These are phyloP conservation scores for Xerocomellus intermedius DNA, from an alignment of 768 basidiomycete species.

Conservation along the genomic window DNA sequence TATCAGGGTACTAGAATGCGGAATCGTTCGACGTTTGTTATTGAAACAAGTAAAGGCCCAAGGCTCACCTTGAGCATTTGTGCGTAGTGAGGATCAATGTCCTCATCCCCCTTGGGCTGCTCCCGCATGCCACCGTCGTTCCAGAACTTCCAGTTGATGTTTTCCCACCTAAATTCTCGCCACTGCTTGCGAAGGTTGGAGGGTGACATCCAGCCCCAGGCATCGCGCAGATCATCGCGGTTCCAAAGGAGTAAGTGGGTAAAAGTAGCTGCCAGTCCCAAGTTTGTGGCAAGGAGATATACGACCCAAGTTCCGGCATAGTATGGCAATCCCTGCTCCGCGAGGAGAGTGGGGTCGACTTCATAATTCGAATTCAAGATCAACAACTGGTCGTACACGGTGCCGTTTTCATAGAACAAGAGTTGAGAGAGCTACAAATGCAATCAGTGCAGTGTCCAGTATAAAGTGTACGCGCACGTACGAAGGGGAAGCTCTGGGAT, in stretches of 20 bases:
- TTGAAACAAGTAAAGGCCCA: constrained; percentile 14
- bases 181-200: constrained; percentile 28
- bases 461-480: constrained; percentile 30
- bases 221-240: constrained; percentile 43
- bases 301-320: constrained; percentile 30
- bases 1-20: constrained; percentile 33
- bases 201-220: constrained; percentile 48
- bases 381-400: constrained; percentile 47
- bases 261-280: constrained; percentile 45
- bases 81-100: constrained; percentile 53
- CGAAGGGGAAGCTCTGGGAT: constrained; percentile 59
- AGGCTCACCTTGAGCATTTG: constrained; percentile 45
- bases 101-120: constrained; percentile 36
- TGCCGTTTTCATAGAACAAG: constrained; percentile 52
- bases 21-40: not conserved
- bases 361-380: constrained; percentile 54
- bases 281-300: constrained; percentile 14
- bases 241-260: constrained; percentile 56
- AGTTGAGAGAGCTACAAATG: constrained; percentile 42
- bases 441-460: not conserved
- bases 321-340: constrained; percentile 36
- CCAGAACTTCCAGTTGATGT: constrained; percentile 43
- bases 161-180: constrained; percentile 20
- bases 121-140: constrained; percentile 14
- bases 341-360: constrained; percentile 50